phyloP scores from a whole-genome alignment of 225 moss, liverwort and hornwort species.

The Bryoerythrophyllum caledonicum region DNA sequence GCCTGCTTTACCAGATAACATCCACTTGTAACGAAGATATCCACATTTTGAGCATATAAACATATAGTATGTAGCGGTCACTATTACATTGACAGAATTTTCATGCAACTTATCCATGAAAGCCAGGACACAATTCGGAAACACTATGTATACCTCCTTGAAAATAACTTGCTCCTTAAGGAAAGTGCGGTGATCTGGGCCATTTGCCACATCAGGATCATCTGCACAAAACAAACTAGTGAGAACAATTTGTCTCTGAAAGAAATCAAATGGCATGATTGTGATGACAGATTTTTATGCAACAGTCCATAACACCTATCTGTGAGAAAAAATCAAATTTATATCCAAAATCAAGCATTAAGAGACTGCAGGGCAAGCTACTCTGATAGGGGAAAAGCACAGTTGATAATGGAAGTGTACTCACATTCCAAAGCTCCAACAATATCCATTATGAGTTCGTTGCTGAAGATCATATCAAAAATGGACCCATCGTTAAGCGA shows the following conservation, averaged over 20 bases:
- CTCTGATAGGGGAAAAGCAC: constrained; percentile 11
- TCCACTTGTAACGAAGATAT: constrained; percentile 16
- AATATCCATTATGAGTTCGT: constrained; percentile 94
- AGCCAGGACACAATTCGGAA: background rate
- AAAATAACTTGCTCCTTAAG: constrained; percentile 84
- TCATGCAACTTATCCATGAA: background rate
- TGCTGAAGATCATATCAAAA: constrained; percentile 92
- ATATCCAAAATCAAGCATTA: constrained; percentile 1
- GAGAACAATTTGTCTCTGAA: background rate
- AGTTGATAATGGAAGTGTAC: constrained; percentile 21
- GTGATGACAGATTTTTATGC: background rate
- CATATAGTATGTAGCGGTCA: background rate
- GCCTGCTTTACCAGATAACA: constrained; percentile 63
- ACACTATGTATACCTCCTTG: constrained; percentile 68
- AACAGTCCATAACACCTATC: background rate
- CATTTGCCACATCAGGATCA: constrained; percentile 75
- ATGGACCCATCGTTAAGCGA: constrained; percentile 85
- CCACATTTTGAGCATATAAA: constrained; percentile 17
- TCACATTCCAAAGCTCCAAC: constrained; percentile 96
- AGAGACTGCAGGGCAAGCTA: constrained; percentile 2
- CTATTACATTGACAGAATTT: background rate
- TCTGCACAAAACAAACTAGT: constrained; percentile 40
- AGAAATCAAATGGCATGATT: background rate
- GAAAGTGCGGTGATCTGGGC: constrained; percentile 79
- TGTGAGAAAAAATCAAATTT: background rate